A percentile compares a stretch with the other conserved stretches of the same genome.
These are phyloP conservation scores for Ceratobasidium sp. DNA, from an alignment of 1,284 basidiomycete genomes.

Conservation along the genomic window DNA sequence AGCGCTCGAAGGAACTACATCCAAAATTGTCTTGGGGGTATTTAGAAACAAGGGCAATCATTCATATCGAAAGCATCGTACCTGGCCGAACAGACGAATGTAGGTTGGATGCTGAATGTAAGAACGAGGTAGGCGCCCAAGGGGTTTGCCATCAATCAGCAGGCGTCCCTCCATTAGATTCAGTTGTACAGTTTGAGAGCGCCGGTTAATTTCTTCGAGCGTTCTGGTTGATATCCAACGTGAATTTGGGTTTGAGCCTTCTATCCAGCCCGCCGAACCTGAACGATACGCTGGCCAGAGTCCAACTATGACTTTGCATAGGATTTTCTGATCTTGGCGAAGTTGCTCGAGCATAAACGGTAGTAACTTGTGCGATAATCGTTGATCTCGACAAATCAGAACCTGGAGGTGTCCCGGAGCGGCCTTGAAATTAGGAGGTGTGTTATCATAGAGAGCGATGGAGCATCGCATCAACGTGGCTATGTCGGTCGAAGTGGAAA, in stretches of 20 bases:
- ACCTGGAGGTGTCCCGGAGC: background rate
- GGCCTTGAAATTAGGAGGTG: slow-evolving; percentile 6
- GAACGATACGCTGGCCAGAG: background rate
- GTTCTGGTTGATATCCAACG: slow-evolving; percentile 34
- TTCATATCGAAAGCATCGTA: slow-evolving; percentile 50
- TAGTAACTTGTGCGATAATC: slow-evolving; percentile 9
- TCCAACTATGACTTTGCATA: background rate
- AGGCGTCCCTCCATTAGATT: slow-evolving; percentile 35
- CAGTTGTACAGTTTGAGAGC: slow-evolving; percentile 34
- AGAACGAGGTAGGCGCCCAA: slow-evolving; percentile 36
- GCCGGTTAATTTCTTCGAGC: too few species aligned
- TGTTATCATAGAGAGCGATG: slow-evolving; percentile 34
- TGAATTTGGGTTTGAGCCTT: background rate
- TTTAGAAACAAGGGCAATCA: slow-evolving; percentile 20
- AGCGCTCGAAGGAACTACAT: slow-evolving; percentile 11
- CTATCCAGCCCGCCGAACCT: background rate
- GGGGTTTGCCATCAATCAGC: slow-evolving; percentile 39
- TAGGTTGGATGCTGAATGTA: slow-evolving; percentile 39
- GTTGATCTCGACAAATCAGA: slow-evolving; percentile 22
- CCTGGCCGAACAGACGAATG: slow-evolving; percentile 38
- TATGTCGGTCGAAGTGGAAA: slow-evolving; percentile 20
- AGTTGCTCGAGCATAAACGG: background rate
- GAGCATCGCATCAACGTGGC: slow-evolving; percentile 37
- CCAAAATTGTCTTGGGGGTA: slow-evolving; percentile 16
- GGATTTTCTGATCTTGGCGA: background rate